Evolutionary conservation across 108 stramenopile species (phyloP).

Genomic region (Skeletonema grethae): DNA sequence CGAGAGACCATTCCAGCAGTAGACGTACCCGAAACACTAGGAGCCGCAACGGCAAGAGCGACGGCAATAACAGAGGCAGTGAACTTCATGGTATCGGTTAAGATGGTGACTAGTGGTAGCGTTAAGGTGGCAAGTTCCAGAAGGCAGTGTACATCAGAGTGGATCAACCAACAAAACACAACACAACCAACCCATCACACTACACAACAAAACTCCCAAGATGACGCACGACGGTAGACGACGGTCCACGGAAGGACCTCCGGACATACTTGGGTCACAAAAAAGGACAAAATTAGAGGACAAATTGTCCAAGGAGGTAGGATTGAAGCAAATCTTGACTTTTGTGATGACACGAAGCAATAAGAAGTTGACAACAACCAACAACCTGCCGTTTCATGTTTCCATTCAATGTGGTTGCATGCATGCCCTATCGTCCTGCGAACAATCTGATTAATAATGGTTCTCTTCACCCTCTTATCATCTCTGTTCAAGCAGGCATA

Average conservation of each 20-base stretch:
- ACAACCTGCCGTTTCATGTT: neutral
- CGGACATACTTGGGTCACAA: too few species aligned
- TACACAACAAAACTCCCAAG: too few species aligned
- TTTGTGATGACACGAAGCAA: too few species aligned
- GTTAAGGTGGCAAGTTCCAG: neutral
- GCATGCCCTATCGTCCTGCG: too few species aligned
- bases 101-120: neutral
- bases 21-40: slow-evolving; percentile 38
- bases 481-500: slow-evolving; percentile 30
- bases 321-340: neutral
- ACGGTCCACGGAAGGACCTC: too few species aligned
- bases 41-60: slow-evolving; percentile 23
- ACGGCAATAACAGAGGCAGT: slow-evolving; percentile 38
- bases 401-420: neutral
- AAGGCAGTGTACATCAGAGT: neutral
- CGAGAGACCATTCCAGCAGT: neutral
- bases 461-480: slow-evolving; percentile 27
- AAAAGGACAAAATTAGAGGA: too few species aligned
- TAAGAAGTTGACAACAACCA: neutral
- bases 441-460: slow-evolving; percentile 5
- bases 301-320: too few species aligned
- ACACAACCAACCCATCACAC: too few species aligned
- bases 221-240: neutral
- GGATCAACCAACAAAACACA: neutral
- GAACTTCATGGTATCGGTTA: slow-evolving; percentile 45